Evolutionary conservation across 2,329 filamentous ascomycete genomes (phyloP), one percentile per base, ranked within the genome.

Genomic region (Fusarium sp.): DNA sequence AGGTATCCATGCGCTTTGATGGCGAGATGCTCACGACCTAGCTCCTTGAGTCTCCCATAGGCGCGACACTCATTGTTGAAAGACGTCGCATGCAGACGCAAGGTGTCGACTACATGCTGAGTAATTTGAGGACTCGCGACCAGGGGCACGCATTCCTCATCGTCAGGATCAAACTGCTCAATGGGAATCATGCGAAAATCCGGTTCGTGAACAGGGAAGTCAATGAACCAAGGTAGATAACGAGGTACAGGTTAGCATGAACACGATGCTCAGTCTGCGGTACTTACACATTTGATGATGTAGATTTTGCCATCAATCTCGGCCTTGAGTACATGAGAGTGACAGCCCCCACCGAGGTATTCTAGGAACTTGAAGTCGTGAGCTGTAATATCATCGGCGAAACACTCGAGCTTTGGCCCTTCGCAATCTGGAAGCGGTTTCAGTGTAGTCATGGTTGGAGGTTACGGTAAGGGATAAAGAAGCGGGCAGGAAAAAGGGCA

Each of bases 1-100:
- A 69, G 20, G 7, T 69, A 69, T 9, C 66, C 66, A 6, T 69
- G 37, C 1, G 3, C 55, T 15, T 55, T 50, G 24, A 43, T 12
- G 2, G 66, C 66, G 3, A 69, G 66, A 3, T 47, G 6, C 24
- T 69, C 66, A 0, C 55, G 42, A 0, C 38, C 50, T 0, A 69
- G 6, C 18, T 69, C 66, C 33, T 69, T 69, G 18, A 69, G 47
- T 1, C 66, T 28, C 1, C 66, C 60, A n/a, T 57, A 69, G 12
- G 41, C 66, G 11, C 66, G 55, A 12, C 66, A 69, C 18, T 69
- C 66, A 18, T 26, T 47, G 44, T 56, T 9, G n/a, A 68, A 68
- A 3, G 64, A 52, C 1, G 65, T 39, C 1, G 65, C 18, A 4
- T 69, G 39, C 1, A 55, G 2, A 5, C 29, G 12, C 3, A 68